Evolutionary conservation across 208 protist genomes (phyloP), one percentile per base, ranked within the genome.

Genomic region (Porcisia deanei): DNA sequence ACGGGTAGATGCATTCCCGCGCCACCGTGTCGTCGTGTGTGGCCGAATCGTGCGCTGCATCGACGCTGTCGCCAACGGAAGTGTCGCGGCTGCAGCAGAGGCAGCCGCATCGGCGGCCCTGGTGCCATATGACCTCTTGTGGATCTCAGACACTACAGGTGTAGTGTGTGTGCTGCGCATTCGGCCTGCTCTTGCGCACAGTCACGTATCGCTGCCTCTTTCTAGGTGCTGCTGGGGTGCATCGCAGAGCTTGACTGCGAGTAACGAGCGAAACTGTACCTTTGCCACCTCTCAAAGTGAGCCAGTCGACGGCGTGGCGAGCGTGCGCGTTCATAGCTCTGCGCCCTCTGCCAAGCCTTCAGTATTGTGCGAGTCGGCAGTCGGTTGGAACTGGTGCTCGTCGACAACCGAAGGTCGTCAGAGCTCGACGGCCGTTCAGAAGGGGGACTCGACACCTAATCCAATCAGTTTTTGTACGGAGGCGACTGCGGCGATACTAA

Each of bases 31-130:
- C 3, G 71, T 72, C 22, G 73, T 92, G n/a, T 83, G 77, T 34
- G 88, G 82, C 3, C 88, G 88, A 37, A 82, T 92, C 10, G 69
- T 92, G 61, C 77, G 81, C 20, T 78, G 49, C n/a, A 70, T 82
- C 12, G 72, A 71, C 3, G 79, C 81, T 18, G 41, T 53, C 7
- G 34, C 68, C 8, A 82, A 82, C 45, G 75, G 81, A 3, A 83
- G 81, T 39, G 65, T 55, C 1, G 60, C 60, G 10, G 59, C 60
- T 22, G 59, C 72, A 25, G 41, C 57, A 66, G n/a, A n/a, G 22
- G 63, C 41, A 45, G 63, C 10, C 37, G 22, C 10, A 52, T 67
- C 63, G 0, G 4, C 57, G 12, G 20, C 57, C 34, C 25, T 25
- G 39, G 7, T 52, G 68, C 63, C 58, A 8, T 74, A 70, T 47